Base-by-base conservation (phyloP, 768 basidiomycete genomes). In the Tricholoma furcatifolium region DNA sequence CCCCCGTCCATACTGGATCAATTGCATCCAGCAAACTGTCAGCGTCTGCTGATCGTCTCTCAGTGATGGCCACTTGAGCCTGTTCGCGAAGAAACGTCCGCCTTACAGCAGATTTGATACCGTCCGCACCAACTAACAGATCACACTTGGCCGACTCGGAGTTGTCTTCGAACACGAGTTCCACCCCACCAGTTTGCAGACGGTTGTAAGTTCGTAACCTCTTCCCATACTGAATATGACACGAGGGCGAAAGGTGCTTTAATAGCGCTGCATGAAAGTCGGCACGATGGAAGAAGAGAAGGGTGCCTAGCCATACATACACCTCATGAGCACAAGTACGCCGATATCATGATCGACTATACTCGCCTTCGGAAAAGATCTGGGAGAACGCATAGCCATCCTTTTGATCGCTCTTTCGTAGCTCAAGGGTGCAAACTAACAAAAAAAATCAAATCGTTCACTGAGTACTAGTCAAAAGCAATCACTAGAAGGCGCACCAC, bases 231-330 rank as follows among this genome's bases (percentile, higher is more conserved):
- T 74, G 68, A 6, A 67, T 66, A 14, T 62, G 67, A 55, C 65
- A 70, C 0, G 62, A 63, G 1, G 70, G 53, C 1, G 67, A 58
- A 31, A 83, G 57, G 47, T 74, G 65, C 4, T 70, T 64, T 11
- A 82, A 61, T 17, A 84, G 64, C 15, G 71, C 70, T 20, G 66
- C 58, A 30, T 81, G 78, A 36, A 83, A 76, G 47, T 79, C 75
- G 2, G 78, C 73, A 12, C 81, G 75, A 60, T 82, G 81, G 53
- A 83, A 68, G n/a, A 64, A 52, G 21, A 65, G 56, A 38, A 68
- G 50, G 21, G 60, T 56, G 20, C 62, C 65, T 53, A n/a, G 58
- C 14, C 15, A 45, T 17, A 18, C 41, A 43, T 8, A 18, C 36
- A 23, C 23, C n/a, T n/a, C n/a, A n/a, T n/a, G n/a, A n/a, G n/a